These are phyloP conservation scores for Pouteria campechiana DNA, from an alignment of 179 eudicot species.

Conservation along the genomic window DNA sequence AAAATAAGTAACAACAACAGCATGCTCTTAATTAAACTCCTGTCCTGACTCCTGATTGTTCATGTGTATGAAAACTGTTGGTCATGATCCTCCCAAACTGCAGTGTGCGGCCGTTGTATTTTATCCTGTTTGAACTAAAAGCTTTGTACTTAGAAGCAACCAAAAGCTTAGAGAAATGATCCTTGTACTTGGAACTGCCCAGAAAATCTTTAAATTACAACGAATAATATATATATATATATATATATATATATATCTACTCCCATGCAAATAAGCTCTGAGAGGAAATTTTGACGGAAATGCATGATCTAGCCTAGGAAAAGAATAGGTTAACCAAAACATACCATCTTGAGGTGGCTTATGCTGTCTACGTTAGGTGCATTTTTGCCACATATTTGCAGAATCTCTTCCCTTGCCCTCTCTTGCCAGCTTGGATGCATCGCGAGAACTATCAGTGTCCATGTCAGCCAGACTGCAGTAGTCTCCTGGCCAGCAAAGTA, in stretches of 20 bases:
- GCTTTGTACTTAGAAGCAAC: no score
- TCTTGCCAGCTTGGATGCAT: slow-evolving; percentile 48
- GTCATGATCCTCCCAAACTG: no score
- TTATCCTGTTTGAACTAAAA: no score
- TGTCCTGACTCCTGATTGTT: not conserved
- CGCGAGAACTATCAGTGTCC: slow-evolving; percentile 31
- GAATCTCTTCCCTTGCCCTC: slow-evolving; percentile 33
- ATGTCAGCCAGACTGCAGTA: slow-evolving; percentile 38
- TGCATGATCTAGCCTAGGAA: no score
- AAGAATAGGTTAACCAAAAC: not conserved
- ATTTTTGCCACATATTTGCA: slow-evolving; percentile 15
- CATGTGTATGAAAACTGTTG: no score
- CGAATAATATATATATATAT: no score
- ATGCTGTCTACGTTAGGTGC: slow-evolving; percentile 20
- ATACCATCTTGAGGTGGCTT: slow-evolving; percentile 32
- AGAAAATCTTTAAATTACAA: no score
- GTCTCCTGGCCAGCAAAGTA: slow-evolving; percentile 50
- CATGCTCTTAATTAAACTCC: not conserved
- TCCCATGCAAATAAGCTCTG: no score
- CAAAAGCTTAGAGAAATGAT: no score
- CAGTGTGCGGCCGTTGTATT: no score
- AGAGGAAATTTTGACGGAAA: not conserved
- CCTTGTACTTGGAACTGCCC: no score
- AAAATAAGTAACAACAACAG: not conserved
- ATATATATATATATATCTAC: no score